A percentile compares a stretch with the other conserved stretches of the same genome.
These are phyloP conservation scores for Penstemon newberryi DNA, from an alignment of 257 asterid genomes.

Conservation along the genomic window DNA sequence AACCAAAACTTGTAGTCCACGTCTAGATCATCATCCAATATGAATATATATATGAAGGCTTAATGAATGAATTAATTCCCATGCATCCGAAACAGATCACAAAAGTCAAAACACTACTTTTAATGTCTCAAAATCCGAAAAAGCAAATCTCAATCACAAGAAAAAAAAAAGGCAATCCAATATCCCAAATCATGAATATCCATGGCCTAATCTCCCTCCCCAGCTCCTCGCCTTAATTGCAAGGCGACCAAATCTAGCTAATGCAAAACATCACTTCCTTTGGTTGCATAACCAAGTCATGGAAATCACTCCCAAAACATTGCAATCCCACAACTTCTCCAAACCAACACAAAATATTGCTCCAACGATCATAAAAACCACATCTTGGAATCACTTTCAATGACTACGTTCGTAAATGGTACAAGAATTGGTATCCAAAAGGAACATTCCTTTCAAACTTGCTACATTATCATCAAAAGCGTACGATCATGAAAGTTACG, in stretches of 20 bases:
- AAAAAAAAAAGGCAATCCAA: background rate
- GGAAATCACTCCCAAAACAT: conserved; percentile 1
- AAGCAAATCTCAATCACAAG: background rate
- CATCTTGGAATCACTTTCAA: background rate
- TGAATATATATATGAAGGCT: too few species aligned
- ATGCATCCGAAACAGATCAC: background rate
- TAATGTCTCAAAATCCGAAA: background rate
- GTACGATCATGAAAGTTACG: too few species aligned
- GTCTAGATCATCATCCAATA: background rate
- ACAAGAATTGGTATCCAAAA: background rate
- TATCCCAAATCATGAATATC: background rate
- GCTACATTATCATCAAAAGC: conserved; percentile 15
- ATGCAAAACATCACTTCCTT: conserved; percentile 22
- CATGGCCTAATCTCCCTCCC: conserved; percentile 36
- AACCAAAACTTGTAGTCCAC: too few species aligned
- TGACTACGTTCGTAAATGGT: background rate
- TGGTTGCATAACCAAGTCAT: conserved; percentile 30
- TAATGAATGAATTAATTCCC: too few species aligned
- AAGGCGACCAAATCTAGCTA: conserved; percentile 14
- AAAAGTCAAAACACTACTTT: background rate
- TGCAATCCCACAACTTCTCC: conserved; percentile 29
- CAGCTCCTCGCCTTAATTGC: conserved; percentile 20
- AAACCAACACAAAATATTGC: background rate
- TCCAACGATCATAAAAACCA: background rate
- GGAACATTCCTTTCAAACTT: conserved; percentile 13